These are phyloP conservation scores for Pythium brachiatum DNA, from an alignment of 352 stramenopile species.

Conservation along the genomic window DNA sequence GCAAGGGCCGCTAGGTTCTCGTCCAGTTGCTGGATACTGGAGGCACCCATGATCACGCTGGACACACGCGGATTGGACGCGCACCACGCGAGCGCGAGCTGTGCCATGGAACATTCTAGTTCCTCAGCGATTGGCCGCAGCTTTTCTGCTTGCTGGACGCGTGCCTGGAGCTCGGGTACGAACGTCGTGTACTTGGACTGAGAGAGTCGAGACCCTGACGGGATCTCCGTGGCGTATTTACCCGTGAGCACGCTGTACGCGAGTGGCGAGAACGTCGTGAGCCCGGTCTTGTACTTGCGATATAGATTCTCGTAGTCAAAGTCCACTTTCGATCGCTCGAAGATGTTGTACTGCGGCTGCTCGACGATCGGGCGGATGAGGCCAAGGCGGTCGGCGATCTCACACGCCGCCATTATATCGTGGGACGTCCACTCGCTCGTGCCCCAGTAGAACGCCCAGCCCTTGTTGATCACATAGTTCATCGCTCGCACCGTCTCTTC, in stretches of 20 bases:
- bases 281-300: conserved; percentile 33
- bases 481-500: conserved; percentile 52
- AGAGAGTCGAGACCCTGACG: conserved; percentile 20
- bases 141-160: conserved; percentile 21
- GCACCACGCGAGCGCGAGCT: conserved; percentile 48
- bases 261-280: conserved; percentile 42
- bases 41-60: conserved; percentile 39
- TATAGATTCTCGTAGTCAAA: conserved; percentile 42
- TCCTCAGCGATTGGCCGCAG: conserved; percentile 29
- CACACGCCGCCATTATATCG: conserved; percentile 42
- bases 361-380: conserved; percentile 36
- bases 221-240: conserved; percentile 40
- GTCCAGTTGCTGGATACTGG: conserved; percentile 38
- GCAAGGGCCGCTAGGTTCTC: conserved; percentile 40
- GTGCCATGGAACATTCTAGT: conserved; percentile 33
- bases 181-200: conserved; percentile 25
- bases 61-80: conserved; percentile 39
- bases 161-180: conserved; percentile 18
- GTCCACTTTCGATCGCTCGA: conserved; percentile 41
- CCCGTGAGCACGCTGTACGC: conserved; percentile 39
- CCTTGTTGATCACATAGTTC: conserved; percentile 37
- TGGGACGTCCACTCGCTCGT: conserved; percentile 47
- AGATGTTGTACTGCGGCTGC: conserved; percentile 61
- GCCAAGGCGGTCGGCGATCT: conserved; percentile 31
- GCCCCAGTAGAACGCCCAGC: conserved; percentile 51